A percentile compares a stretch with the other conserved stretches of the same genome.
Conservation (phyloP, 352 stramenopile species). For the Lagenidium giganteum region DNA sequence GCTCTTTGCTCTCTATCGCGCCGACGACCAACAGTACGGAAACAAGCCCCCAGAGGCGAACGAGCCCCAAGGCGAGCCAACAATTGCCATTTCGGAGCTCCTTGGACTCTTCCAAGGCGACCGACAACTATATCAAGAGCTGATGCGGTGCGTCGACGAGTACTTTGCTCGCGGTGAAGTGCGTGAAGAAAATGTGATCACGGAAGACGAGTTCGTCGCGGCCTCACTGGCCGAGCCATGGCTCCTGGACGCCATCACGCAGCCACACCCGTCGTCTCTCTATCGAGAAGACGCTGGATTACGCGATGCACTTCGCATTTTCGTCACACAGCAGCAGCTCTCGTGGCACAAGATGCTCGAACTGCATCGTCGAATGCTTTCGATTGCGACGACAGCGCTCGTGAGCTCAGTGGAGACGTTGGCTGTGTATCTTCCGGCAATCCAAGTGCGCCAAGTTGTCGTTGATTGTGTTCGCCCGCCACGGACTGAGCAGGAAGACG, state of each 20-base stretch:
- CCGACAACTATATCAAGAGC: slow-evolving; percentile 34
- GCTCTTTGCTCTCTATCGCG: slow-evolving; percentile 35
- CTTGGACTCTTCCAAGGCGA: slow-evolving; percentile 40
- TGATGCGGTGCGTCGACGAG: slow-evolving; percentile 39
- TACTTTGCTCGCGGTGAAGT: slow-evolving; percentile 40
- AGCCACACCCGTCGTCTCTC: slow-evolving; percentile 18
- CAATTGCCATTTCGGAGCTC: slow-evolving; percentile 34
- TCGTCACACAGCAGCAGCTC: slow-evolving; percentile 19
- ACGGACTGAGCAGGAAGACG: background rate
- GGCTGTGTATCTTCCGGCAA: background rate
- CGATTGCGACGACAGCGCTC: slow-evolving; percentile 1
- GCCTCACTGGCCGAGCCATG: slow-evolving; percentile 28
- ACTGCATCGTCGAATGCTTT: slow-evolving; percentile 17
- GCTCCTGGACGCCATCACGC: slow-evolving; percentile 32
- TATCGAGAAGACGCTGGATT: slow-evolving; percentile 21
- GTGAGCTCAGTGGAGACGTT: slow-evolving; percentile 1
- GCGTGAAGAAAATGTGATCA: slow-evolving; percentile 27
- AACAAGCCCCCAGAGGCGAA: background rate
- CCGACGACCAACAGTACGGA: slow-evolving; percentile 7
- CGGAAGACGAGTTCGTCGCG: slow-evolving; percentile 33
- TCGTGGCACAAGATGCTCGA: slow-evolving; percentile 21
- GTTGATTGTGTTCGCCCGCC: too few species aligned
- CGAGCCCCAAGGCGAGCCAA: slow-evolving; percentile 3
- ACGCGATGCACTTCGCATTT: slow-evolving; percentile 20
- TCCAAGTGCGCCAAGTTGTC: background rate